Base-by-base conservation (phyloP, 495 filamentous ascomycete species). In the Daldinia decipiens region DNA sequence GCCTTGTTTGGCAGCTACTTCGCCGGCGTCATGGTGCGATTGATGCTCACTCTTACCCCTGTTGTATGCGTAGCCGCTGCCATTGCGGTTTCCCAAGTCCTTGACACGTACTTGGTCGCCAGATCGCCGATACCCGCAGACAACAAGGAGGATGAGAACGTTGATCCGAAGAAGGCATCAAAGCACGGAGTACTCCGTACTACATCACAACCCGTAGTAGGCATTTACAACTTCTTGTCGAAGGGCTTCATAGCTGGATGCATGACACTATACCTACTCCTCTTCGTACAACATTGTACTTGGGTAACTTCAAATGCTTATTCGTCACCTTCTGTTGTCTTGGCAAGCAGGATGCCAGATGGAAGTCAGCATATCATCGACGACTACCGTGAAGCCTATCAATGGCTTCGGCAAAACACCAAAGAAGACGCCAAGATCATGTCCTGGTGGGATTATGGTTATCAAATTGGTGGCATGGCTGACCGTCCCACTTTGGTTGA, bases 381-480 rank as follows among this genome's bases (percentile, higher is more conserved):
- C 75, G 96, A 99, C 79, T 99, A 99, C 80, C 91, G 96, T 76
- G 96, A 99, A 85, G 96, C 96, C 2, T 99, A 99, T 84, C 97
- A 99, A 81, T 99, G 96, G 96, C 90, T 99, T 53, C 92, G 96
- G 70, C 97, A 98, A 80, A 99, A 99, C 79, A 98, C 96, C 3
- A 84, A 89, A 17, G 87, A 94, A 52, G 91, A 97, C 76, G 95
- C 96, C 73, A 99, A 99, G 87, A 92, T 99, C 76, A 98, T 98
- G 96, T 94, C 93, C 15, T 99, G 96, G 96, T 99, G 96, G 96
- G 96, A 99, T 78, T 99, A 99, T 72, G 96, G 96, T 57, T 99
- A 99, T 82, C 96, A 99, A 82, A 99, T 99, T 78, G 96, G 96
- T 82, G 96, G 96, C 64, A 99, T 99, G 96, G 96, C 96, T 38